phyloP scores from a whole-genome alignment of 2,329 filamentous ascomycete genomes.

The Fusarium pilosicola region DNA sequence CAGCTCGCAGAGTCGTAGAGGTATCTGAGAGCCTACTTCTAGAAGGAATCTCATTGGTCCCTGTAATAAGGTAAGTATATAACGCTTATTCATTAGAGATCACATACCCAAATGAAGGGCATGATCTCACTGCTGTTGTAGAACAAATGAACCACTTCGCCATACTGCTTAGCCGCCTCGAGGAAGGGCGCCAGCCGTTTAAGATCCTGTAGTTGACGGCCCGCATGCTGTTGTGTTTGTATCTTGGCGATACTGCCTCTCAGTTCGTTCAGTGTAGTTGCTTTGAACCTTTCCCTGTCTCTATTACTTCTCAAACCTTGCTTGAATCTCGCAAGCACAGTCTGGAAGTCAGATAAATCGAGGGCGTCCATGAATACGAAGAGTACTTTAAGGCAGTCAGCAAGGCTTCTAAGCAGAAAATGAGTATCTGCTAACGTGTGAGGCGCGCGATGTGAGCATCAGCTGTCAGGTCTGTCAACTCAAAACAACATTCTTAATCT shows the following conservation, averaged over 20 bases:
- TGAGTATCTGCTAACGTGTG: rapidly evolving
- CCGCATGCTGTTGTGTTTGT: not conserved
- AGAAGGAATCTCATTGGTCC: rapidly evolving
- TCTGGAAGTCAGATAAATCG: not conserved
- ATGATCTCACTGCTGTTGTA: not conserved
- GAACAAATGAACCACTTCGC: not conserved
- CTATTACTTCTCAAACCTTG: rapidly evolving
- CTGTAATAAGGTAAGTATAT: not conserved
- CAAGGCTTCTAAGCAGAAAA: not conserved
- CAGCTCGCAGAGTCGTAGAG: rapidly evolving
- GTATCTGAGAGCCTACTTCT: rapidly evolving
- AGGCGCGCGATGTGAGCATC: too few relatives aligned
- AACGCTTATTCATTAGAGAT: rapidly evolving
- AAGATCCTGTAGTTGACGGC: rapidly evolving
- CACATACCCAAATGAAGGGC: not conserved
- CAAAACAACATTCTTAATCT: too few relatives aligned
- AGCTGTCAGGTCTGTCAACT: too few relatives aligned
- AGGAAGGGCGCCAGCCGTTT: not conserved
- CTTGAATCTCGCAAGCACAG: not conserved
- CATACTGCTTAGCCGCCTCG: not conserved
- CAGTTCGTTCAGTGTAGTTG: rapidly evolving
- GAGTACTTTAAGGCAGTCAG: not conserved
- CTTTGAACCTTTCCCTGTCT: rapidly evolving
- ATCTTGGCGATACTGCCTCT: rapidly evolving
- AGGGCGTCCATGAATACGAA: not conserved